Evolutionary conservation across 176 grass and related monocot genomes (phyloP), one percentile per base, ranked within the genome.

Genomic region (Puya raimondii): DNA sequence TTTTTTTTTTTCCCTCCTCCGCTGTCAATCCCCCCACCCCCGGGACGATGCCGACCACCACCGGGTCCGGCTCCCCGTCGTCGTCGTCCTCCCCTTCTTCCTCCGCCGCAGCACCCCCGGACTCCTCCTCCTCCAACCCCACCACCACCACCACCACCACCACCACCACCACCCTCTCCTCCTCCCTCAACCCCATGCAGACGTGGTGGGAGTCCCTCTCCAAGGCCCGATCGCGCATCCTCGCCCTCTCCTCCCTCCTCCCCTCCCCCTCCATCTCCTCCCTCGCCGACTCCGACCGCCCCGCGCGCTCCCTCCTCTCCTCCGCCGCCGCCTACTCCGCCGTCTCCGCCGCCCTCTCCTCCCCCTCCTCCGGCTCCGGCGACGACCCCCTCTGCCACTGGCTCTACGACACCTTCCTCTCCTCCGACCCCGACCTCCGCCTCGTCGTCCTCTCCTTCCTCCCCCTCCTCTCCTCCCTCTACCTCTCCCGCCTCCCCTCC

Each of bases 321-420:
- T 99, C 89, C 15, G 18, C 82, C 10, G 61, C 50, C 5, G 86
- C 86, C 29, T 90, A 95, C 75, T 64, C 76, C 16, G 87, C 87
- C n/a, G 76, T 91, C 12, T 93, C 89, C 59, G 77, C 23, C 1
- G 82, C 94, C 12, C 84, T 99, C 21, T 86, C 82, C 1, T 49
- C 89, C 2, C 33, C 83, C 9, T 53, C 67, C 72, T 88, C 89
- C 12, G 94, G 94, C 26, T 86, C 89, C 72, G 89, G 89, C 22
- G 85, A 87, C 63, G 89, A 99, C 65, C 84, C 86, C 0, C 77
- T 88, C 47, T 99, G 94, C 77, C 87, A 99, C 64, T 99, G 94
- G 94, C 84, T 99, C 65, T 99, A 99, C 68, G 94, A 99, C 29
- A 99, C 89, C n/a, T 84, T 90, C 68, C 87, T 90, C 74, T 90